These are phyloP conservation scores for Phyllosticta paracitricarpa DNA, from an alignment of 2,329 filamentous ascomycete genomes.

Conservation along the genomic window DNA sequence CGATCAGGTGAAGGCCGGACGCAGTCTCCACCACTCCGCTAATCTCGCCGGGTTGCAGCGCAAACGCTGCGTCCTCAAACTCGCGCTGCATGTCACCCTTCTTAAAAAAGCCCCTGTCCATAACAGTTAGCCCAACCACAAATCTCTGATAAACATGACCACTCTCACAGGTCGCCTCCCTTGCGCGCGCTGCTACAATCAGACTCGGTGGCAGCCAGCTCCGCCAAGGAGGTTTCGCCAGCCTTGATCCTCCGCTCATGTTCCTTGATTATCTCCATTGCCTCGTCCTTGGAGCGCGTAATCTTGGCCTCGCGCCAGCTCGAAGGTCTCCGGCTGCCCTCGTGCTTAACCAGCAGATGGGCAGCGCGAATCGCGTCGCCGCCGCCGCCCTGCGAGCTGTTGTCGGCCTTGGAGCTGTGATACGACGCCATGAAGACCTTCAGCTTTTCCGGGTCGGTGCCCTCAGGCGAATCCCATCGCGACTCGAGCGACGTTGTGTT, in stretches of 20 bases:
- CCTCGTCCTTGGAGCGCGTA: slow-evolving; percentile 79
- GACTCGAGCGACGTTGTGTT: slow-evolving; percentile 78
- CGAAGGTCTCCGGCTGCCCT: slow-evolving; percentile 73
- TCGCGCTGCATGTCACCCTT: slow-evolving; percentile 96
- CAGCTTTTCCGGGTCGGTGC: slow-evolving; percentile 82
- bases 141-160: background rate
- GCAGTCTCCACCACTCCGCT: slow-evolving; percentile 84
- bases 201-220: slow-evolving; percentile 79
- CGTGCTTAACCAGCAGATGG: slow-evolving; percentile 90
- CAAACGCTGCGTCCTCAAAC: slow-evolving; percentile 93
- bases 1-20: slow-evolving; percentile 89
- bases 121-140: slow-evolving; percentile 12
- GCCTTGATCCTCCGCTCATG: slow-evolving; percentile 69
- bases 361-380: slow-evolving; percentile 87
- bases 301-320: slow-evolving; percentile 92
- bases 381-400: slow-evolving; percentile 27
- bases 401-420: slow-evolving; percentile 51
- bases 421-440: slow-evolving; percentile 89
- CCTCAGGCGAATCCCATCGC: slow-evolving; percentile 84
- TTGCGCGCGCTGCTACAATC: slow-evolving; percentile 95
- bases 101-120: slow-evolving; percentile 71
- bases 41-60: slow-evolving; percentile 75
- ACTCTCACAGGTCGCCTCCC: slow-evolving; percentile 68
- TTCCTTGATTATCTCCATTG: slow-evolving; percentile 61
- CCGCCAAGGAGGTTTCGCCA: slow-evolving; percentile 60